phyloP scores from a whole-genome alignment of 305 asterid species.

The Fraxinus baroniana region DNA sequence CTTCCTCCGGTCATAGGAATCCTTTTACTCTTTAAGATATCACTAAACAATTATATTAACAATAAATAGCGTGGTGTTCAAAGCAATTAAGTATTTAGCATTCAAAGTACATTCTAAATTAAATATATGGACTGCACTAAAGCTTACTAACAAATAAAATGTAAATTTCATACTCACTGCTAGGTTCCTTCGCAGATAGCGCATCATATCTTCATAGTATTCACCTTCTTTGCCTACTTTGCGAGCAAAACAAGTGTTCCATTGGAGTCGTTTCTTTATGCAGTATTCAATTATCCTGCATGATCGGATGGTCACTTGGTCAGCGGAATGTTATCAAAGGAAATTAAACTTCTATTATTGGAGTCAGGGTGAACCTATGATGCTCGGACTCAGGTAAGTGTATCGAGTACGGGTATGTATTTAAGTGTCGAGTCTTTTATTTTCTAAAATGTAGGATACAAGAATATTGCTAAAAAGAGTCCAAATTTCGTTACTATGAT shows the following conservation, averaged over 20 bases:
- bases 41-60: not conserved
- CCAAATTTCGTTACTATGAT: no score
- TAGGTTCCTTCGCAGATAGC: slow-evolving; percentile 81
- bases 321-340: slow-evolving; percentile 22
- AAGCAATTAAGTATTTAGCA: not conserved
- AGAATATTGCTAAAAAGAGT: no score
- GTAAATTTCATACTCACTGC: slow-evolving; percentile 60
- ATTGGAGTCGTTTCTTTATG: slow-evolving; percentile 79
- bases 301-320: slow-evolving; percentile 15
- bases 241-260: slow-evolving; percentile 83
- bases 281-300: slow-evolving; percentile 87
- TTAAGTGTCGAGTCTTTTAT: no score
- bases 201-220: slow-evolving; percentile 98
- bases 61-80: not conserved
- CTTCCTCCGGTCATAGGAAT: not conserved
- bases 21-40: not conserved
- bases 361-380: not conserved
- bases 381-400: no score
- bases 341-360: slow-evolving; percentile 10
- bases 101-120: not conserved
- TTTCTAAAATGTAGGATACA: no score
- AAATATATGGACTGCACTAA: not conserved
- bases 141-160: not conserved
- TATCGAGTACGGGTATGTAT: no score
- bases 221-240: slow-evolving; percentile 94